Percentiles rank a stretch among this genome's conserved stretches.
These are phyloP conservation scores for Elsinoe perseae DNA, from an alignment of 2,329 filamentous ascomycete genomes.

Conservation along the genomic window DNA sequence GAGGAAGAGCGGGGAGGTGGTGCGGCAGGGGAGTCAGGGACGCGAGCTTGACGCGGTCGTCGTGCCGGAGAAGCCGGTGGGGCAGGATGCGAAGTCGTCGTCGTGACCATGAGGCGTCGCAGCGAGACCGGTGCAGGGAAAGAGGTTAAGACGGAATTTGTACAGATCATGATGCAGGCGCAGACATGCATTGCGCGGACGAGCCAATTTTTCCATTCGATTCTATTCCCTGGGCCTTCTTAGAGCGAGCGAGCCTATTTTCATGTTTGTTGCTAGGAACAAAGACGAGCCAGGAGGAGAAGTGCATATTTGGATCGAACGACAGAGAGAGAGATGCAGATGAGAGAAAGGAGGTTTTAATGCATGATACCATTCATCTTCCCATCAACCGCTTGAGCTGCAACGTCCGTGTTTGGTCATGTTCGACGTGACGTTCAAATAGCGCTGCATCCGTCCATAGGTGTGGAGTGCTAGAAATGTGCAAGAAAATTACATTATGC, in stretches of 20 bases:
- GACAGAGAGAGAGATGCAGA: not conserved
- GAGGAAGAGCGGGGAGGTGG: constrained; percentile 16
- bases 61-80: not conserved
- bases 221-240: not conserved
- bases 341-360: not conserved
- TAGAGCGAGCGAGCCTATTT: not conserved
- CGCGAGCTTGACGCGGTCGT: not conserved
- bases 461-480: not conserved
- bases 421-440: not conserved
- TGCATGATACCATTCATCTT: constrained; percentile 1
- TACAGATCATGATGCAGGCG: not conserved
- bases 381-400: not conserved
- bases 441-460: not conserved
- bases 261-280: not conserved
- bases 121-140: not conserved
- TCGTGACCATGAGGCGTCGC: not conserved
- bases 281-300: not conserved
- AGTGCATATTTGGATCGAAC: not conserved
- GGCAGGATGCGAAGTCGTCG: not conserved
- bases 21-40: constrained; percentile 1
- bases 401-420: not conserved
- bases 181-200: not conserved
- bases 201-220: not conserved
- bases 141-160: not conserved
- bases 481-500: not conserved